These are phyloP conservation scores for Chalciporus sphaerocephalus DNA, from an alignment of 768 basidiomycete genomes.

Conservation along the genomic window DNA sequence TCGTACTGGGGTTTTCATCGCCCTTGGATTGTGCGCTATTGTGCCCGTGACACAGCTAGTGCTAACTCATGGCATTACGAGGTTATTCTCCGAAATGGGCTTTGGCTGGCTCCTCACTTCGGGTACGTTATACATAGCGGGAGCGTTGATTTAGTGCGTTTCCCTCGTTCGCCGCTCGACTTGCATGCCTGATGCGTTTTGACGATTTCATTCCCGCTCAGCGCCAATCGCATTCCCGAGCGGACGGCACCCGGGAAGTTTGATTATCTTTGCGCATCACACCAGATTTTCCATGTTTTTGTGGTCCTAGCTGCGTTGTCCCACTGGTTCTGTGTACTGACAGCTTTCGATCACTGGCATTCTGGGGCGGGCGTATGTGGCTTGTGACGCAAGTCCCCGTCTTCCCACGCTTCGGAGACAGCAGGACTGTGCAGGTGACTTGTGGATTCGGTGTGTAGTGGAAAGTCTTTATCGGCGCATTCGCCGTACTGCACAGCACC, in stretches of 20 bases:
- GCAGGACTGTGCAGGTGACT: neutral
- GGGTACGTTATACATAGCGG: constrained; percentile 71
- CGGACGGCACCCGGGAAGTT: constrained; percentile 69
- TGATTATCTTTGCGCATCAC: constrained; percentile 74
- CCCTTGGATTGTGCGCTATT: constrained; percentile 65
- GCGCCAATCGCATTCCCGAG: constrained; percentile 83
- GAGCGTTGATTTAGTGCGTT: constrained; percentile 80
- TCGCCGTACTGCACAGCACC: constrained; percentile 10
- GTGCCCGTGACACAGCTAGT: constrained; percentile 68
- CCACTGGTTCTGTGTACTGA: constrained; percentile 57
- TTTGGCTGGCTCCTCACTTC: constrained; percentile 65
- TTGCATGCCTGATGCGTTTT: constrained; percentile 23
- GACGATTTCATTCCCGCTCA: constrained; percentile 41
- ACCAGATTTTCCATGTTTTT: constrained; percentile 86
- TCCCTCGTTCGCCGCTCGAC: constrained; percentile 25
- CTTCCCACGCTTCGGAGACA: constrained; percentile 19
- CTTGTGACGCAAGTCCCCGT: constrained; percentile 24
- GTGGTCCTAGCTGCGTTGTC: constrained; percentile 70
- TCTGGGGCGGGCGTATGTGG: constrained; percentile 17
- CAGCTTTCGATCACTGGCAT: constrained; percentile 60
- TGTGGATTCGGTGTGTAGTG: constrained; percentile 10
- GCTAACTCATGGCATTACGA: constrained; percentile 51
- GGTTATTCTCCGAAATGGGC: constrained; percentile 59
- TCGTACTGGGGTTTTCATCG: constrained; percentile 75
- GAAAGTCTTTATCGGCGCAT: constrained; percentile 22